Evolutionary conservation across 2,329 filamentous ascomycete genomes (phyloP).

Genomic region (Diaporthe sp.): DNA sequence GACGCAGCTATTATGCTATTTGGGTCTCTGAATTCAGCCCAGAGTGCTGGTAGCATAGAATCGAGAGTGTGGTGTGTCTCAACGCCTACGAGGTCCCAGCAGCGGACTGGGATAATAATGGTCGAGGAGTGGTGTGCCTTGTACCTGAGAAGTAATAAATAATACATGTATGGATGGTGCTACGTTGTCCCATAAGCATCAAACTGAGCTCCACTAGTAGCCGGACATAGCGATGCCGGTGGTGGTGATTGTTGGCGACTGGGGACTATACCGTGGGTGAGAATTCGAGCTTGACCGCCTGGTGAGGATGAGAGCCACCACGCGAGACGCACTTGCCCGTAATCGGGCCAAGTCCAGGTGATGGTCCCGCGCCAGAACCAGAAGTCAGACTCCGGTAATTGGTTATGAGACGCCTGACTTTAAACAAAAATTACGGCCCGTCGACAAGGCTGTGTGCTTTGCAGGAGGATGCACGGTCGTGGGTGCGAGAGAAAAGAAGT

Average conservation of each 20-base stretch:
- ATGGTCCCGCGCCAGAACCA: not conserved
- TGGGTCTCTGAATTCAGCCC: not conserved
- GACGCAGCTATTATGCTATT: constrained; percentile 21
- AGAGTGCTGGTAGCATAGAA: not conserved
- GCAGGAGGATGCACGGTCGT: not conserved
- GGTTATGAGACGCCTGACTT: not conserved
- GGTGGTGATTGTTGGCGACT: not conserved
- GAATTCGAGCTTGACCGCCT: not conserved
- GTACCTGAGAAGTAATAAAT: not conserved
- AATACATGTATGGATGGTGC: not conserved
- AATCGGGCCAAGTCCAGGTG: not conserved
- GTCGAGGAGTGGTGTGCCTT: not conserved
- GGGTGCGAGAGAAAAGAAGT: too few relatives aligned
- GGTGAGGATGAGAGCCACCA: not conserved
- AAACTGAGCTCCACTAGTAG: not conserved
- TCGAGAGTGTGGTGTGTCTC: not conserved
- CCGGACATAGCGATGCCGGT: not conserved
- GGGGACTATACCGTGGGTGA: not conserved
- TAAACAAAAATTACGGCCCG: not conserved
- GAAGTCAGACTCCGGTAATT: not conserved
- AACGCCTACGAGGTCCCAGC: not conserved
- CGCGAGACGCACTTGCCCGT: not conserved
- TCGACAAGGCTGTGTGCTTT: not conserved
- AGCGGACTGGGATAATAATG: not conserved
- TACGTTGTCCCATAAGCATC: not conserved